Evolutionary conservation across 352 stramenopile species (phyloP).

Genomic region (Phytopythium delawarense): DNA sequence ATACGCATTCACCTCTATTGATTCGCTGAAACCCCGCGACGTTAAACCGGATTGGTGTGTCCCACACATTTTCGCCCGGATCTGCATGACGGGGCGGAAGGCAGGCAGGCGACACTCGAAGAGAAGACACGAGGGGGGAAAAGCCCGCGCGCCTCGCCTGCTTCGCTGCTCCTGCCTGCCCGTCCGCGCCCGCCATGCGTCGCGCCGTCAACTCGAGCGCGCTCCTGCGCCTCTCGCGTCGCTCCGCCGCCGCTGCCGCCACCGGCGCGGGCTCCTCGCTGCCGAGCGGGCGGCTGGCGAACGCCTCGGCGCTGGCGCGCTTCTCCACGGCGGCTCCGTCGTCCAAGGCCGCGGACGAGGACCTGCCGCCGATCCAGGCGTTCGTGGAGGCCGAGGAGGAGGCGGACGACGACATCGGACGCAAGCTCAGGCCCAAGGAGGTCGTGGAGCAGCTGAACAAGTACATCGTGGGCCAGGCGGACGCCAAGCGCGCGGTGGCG

Average conservation of each 20-base stretch:
- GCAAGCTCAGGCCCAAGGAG: conserved; percentile 89
- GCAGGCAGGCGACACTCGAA: not conserved
- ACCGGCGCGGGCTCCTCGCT: not conserved
- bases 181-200: not conserved
- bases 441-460: conserved; percentile 96
- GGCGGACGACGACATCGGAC: conserved; percentile 52
- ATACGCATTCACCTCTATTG: not conserved
- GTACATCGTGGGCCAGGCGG: conserved; percentile 97
- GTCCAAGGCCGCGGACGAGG: conserved; percentile 22
- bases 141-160: not conserved
- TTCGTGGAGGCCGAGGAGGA: conserved; percentile 25
- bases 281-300: not conserved
- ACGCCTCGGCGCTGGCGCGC: conserved; percentile 4
- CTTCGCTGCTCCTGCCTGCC: not conserved
- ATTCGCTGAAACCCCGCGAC: not conserved
- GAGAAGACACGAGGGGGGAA: conserved; percentile 1
- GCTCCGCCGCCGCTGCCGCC: not conserved
- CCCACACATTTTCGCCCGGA: not conserved
- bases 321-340: conserved; percentile 32
- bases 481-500: conserved; percentile 97
- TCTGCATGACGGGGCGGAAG: not conserved
- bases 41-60: not conserved
- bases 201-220: conserved; percentile 8
- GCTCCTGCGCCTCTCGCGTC: conserved; percentile 19
- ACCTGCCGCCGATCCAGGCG: conserved; percentile 19